Percentiles rank a stretch among this genome's conserved stretches.
These are phyloP conservation scores for Pyricularia sp. DNA, from an alignment of 2,329 filamentous ascomycete genomes.

Conservation along the genomic window DNA sequence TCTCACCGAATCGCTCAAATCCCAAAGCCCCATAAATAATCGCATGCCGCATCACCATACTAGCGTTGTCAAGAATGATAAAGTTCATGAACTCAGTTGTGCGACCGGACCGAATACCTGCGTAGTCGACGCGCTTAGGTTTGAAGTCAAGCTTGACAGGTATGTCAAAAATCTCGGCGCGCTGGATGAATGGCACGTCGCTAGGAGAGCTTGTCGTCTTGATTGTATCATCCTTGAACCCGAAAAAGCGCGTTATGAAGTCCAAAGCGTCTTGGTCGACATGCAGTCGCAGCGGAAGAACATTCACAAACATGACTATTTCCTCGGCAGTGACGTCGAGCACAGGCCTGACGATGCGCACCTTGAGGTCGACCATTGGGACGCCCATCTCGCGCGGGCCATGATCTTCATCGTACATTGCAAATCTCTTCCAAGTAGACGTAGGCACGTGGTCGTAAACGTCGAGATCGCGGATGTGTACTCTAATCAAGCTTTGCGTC, in stretches of 20 bases:
- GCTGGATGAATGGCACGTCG: constrained; percentile 76
- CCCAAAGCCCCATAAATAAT: constrained; percentile 89
- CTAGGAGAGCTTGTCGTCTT: constrained; percentile 44
- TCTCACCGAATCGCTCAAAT: constrained; percentile 80
- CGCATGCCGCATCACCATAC: constrained; percentile 73
- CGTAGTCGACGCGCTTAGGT: constrained; percentile 94
- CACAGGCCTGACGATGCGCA: constrained; percentile 78
- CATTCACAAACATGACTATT: constrained; percentile 64
- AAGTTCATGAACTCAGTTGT: constrained; percentile 99
- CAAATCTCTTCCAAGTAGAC: constrained; percentile 97
- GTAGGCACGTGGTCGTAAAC: constrained; percentile 90
- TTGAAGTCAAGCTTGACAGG: constrained; percentile 87
- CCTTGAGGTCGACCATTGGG: constrained; percentile 80
- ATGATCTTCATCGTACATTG: constrained; percentile 80
- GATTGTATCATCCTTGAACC: constrained; percentile 73
- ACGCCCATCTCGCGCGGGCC: constrained; percentile 76
- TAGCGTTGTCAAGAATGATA: constrained; percentile 75
- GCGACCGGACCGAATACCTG: constrained; percentile 77
- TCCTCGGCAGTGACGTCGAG: constrained; percentile 77
- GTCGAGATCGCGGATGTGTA: constrained; percentile 71
- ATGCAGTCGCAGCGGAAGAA: constrained; percentile 79
- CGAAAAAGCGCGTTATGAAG: constrained; percentile 94
- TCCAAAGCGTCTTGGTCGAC: constrained; percentile 96
- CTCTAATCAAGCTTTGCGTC: constrained; percentile 75
- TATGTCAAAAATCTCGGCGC: constrained; percentile 75